Base-by-base conservation (phyloP, 768 basidiomycete genomes). In the Floccularia luteovirens region DNA sequence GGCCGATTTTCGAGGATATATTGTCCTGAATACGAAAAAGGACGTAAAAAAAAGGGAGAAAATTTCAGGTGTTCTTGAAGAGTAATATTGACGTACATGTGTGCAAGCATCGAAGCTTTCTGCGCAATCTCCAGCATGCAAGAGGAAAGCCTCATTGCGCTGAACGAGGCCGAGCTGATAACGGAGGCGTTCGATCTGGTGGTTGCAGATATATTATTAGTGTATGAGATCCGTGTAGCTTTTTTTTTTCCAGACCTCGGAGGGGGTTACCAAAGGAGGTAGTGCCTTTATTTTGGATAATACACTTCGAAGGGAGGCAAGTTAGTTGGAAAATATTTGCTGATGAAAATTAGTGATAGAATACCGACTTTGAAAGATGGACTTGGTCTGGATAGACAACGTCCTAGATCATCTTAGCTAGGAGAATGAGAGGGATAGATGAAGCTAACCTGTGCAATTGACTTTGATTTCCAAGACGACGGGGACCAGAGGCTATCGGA, bases 61-160 rank as follows among this genome's bases (percentile, higher is more conserved):
- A 20, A 24, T 31, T n/a, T 31, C 14, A 31, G 2, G 21, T 24
- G 39, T 24, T 41, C 30, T 4, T 30, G 24, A 36, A 11, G 22
- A 11, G 17, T 14, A 31, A 19, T 45, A 6, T 8, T n/a, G 27
- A 67, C 74, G 51, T 55, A 89, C 88, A 46, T 89, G 77, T 0
- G 87, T 90, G 56, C 90, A 92, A 0, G 89, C 90, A 50, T 88
- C 84, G 52, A 94, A 93, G 57, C 88, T 85, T 59, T 93, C 90
- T n/a, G 90, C 92, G 52, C 96, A 99, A 54, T 99, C 96, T 2
- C 96, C 96, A 0, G 96, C 96, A 46, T 99, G 96, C 2, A 99
- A 73, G 25, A 99, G 70, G 62, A 99, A 98, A 0, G 90, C 91
- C 52, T 93, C 79, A 46, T 90, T 88, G 14, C 71, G 71, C 49